phyloP scores from a whole-genome alignment of 106 monocot species.

The Triglochin maritima region DNA sequence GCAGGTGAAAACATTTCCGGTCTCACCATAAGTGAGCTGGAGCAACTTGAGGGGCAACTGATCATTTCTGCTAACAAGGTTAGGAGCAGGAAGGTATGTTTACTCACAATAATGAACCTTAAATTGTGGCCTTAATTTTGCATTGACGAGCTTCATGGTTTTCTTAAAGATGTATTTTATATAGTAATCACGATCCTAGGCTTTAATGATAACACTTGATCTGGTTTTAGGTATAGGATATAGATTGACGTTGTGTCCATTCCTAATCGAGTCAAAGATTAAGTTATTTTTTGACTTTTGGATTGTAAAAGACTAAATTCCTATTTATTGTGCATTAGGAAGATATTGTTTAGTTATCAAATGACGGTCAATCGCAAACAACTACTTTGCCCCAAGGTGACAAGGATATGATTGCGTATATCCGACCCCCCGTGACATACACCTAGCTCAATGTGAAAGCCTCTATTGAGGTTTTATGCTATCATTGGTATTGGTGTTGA shows the following conservation, averaged over 20 bases:
- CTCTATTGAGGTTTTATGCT: no score
- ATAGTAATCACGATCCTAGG: background rate
- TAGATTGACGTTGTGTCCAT: background rate
- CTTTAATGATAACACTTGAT: background rate
- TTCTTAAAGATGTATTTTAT: background rate
- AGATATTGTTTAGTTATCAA: no score
- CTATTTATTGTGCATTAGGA: no score
- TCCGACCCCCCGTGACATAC: no score
- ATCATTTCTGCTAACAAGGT: constrained; percentile 57
- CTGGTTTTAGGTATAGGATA: background rate
- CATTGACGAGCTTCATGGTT: background rate
- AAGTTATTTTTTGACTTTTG: background rate
- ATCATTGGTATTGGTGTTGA: no score
- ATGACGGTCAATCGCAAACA: no score
- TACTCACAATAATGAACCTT: background rate
- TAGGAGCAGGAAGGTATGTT: constrained; percentile 57
- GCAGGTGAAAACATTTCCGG: constrained; percentile 43
- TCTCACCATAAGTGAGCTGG: constrained; percentile 32
- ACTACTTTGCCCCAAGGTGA: no score
- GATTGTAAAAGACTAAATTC: no score
- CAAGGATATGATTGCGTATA: no score
- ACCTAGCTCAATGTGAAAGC: no score
- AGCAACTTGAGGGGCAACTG: constrained; percentile 57
- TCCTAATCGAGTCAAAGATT: background rate
- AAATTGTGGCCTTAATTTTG: background rate